Conservation (phyloP, 2,329 filamentous ascomycete genomes). For the Diaporthe citrichinensis region DNA sequence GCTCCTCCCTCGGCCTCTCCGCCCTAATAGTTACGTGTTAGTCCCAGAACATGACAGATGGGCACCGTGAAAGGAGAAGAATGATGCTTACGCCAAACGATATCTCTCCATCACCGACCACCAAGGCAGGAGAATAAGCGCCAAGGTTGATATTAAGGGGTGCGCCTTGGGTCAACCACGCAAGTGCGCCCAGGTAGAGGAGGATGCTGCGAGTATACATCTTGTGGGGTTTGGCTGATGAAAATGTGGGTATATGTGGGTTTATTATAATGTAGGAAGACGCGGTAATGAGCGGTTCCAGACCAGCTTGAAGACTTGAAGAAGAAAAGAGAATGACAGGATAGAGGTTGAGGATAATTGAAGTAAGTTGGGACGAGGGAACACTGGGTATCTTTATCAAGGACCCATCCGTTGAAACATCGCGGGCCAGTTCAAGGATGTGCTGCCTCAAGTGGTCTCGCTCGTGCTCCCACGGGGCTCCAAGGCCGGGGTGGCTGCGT, state of each 20-base stretch:
- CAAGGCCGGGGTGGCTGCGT: background rate
- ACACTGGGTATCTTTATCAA: conserved; percentile 26
- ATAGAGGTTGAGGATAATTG: background rate
- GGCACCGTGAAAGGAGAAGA: no score
- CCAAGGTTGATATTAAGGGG: conserved; percentile 67
- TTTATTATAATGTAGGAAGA: conserved; percentile 28
- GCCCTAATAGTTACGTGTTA: background rate
- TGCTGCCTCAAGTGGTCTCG: conserved; percentile 1
- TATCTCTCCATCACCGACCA: conserved; percentile 65
- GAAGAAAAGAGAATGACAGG: conserved; percentile 18
- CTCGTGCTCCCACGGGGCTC: background rate
- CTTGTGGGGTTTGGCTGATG: background rate
- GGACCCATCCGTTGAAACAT: conserved; percentile 34
- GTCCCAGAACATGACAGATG: no score
- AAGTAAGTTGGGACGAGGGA: conserved; percentile 10
- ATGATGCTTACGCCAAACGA: background rate
- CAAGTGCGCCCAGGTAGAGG: conserved; percentile 33
- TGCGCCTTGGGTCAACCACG: conserved; percentile 51
- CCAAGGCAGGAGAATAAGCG: conserved; percentile 64
- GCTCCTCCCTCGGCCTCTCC: conserved; percentile 50
- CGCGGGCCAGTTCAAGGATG: conserved; percentile 1
- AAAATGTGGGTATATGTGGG: background rate
- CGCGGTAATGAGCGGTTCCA: conserved; percentile 29
- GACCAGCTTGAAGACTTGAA: conserved; percentile 24
- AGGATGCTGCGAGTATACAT: conserved; percentile 32